A percentile compares a stretch with the other conserved stretches of the same genome.
phyloP scores from a whole-genome alignment of 2,329 filamentous ascomycete genomes.

The Diaporthe sp. region DNA sequence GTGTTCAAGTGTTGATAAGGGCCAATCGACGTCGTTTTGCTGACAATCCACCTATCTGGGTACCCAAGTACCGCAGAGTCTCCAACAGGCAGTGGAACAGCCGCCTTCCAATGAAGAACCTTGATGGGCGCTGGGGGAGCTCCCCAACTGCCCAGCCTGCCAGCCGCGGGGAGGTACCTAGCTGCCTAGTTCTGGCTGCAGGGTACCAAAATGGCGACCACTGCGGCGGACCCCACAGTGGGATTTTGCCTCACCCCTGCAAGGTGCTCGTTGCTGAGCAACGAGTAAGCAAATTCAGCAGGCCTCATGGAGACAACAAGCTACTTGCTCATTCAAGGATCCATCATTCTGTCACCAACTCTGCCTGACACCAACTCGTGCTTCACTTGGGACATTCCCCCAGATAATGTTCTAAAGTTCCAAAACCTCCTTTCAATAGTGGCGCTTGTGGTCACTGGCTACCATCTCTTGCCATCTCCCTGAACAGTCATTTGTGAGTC shows the following conservation, averaged over 20 bases:
- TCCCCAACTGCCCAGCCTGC: not conserved
- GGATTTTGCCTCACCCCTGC: not conserved
- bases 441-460: constrained; percentile 26
- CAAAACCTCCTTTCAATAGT: not conserved
- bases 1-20: not conserved
- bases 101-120: not conserved
- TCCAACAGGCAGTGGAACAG: constrained; percentile 1
- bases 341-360: constrained; percentile 30
- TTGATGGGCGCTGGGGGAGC: not conserved
- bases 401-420: constrained; percentile 21
- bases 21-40: constrained; percentile 29
- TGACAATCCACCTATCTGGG: not conserved
- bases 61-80: not conserved
- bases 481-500: constrained; percentile 31
- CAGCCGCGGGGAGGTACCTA: not conserved
- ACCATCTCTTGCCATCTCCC: constrained; percentile 24
- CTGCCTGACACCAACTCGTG: constrained; percentile 24
- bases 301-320: constrained; percentile 36
- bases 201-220: not conserved
- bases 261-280: constrained; percentile 36
- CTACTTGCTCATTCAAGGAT: constrained; percentile 26
- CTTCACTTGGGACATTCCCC: constrained; percentile 16
- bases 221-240: not conserved
- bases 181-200: not conserved
- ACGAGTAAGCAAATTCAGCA: constrained; percentile 33